Percentiles rank a stretch among this genome's conserved stretches.
Evolutionary conservation across 345 rosid species (phyloP).

Genomic region (Gossypium stocksii): DNA sequence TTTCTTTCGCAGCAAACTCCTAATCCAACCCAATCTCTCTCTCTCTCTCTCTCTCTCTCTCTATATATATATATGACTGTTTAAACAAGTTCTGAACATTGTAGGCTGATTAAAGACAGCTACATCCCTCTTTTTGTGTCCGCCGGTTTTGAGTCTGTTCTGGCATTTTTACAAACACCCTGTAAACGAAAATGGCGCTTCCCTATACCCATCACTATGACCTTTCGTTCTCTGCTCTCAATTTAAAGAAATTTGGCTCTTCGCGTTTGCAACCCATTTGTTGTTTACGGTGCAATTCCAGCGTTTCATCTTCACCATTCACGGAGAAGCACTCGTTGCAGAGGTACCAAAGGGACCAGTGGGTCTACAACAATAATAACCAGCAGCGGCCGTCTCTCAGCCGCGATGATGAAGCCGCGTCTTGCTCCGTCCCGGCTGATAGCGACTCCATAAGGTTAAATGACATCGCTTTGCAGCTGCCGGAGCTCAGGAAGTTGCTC

Average conservation of each 20-base stretch:
- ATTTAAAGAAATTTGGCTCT: slow-evolving; percentile 18
- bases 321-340: slow-evolving; percentile 62
- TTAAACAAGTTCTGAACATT: not conserved
- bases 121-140: not conserved
- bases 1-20: not conserved
- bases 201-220: slow-evolving; percentile 22
- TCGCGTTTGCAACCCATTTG: slow-evolving; percentile 16
- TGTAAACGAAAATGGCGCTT: slow-evolving; percentile 18
- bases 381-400: not conserved
- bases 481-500: slow-evolving; percentile 81
- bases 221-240: slow-evolving; percentile 22
- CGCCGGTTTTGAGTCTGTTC: slow-evolving; percentile 8
- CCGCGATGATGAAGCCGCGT: slow-evolving; percentile 8
- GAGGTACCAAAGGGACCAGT: slow-evolving; percentile 62
- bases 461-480: slow-evolving; percentile 87
- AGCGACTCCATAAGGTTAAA: slow-evolving; percentile 48
- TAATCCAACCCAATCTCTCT: slow-evolving; percentile 7
- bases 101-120: not conserved
- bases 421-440: slow-evolving; percentile 28
- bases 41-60: not conserved
- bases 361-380: slow-evolving; percentile 44
- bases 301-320: slow-evolving; percentile 52
- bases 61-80: not conserved
- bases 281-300: slow-evolving; percentile 32
- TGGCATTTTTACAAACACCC: not conserved